Evolutionary conservation across 768 basidiomycete species (phyloP).

Genomic region (Pleurotus giganteus): DNA sequence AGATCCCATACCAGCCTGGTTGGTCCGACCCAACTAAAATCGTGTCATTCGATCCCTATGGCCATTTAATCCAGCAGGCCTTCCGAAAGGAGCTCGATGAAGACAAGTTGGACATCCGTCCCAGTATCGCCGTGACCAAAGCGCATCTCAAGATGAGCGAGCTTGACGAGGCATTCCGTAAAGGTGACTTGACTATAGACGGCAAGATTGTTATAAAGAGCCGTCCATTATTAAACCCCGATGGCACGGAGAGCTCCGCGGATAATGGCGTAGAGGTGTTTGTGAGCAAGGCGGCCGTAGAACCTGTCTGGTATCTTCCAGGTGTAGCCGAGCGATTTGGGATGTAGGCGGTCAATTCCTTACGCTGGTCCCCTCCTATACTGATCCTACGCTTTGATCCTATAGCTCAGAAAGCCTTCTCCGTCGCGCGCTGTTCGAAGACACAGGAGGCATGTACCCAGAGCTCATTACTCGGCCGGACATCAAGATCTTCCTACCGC

Average conservation of each 20-base stretch:
- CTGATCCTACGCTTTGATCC: not conserved
- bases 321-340: slow-evolving; percentile 93
- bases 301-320: slow-evolving; percentile 95
- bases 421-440: slow-evolving; percentile 92
- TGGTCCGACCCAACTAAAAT: slow-evolving; percentile 83
- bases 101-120: slow-evolving; percentile 78
- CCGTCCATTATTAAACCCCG: slow-evolving; percentile 57
- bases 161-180: slow-evolving; percentile 76
- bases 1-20: slow-evolving; percentile 69
- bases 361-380: not conserved
- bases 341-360: slow-evolving; percentile 54
- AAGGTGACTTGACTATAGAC: slow-evolving; percentile 73
- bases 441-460: slow-evolving; percentile 94
- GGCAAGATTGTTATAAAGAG: slow-evolving; percentile 80
- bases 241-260: slow-evolving; percentile 54
- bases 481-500: slow-evolving; percentile 93
- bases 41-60: slow-evolving; percentile 93
- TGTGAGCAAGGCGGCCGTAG: slow-evolving; percentile 91
- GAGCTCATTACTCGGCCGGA: slow-evolving; percentile 95
- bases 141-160: slow-evolving; percentile 95
- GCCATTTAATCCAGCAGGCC: slow-evolving; percentile 77
- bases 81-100: slow-evolving; percentile 62
- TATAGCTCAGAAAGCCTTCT: slow-evolving; percentile 77
- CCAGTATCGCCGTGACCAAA: slow-evolving; percentile 90
- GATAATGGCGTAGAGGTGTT: slow-evolving; percentile 84